Evolutionary conservation across 441 rosid genomes (phyloP).

Genomic region (Lepidium campestre): DNA sequence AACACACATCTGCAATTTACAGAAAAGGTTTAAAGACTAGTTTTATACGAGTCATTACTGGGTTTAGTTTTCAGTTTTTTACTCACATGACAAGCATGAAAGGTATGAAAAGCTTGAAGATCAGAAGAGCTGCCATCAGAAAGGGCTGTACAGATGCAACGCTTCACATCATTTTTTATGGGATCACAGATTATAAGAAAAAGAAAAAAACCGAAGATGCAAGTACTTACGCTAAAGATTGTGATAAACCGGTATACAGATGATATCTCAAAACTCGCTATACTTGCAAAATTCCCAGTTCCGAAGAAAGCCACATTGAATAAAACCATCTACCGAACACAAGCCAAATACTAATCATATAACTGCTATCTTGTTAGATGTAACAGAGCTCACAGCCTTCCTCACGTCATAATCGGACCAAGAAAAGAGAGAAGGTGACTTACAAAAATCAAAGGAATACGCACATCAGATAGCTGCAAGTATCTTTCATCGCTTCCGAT

Average conservation of each 20-base stretch:
- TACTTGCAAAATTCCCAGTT: conserved; percentile 95
- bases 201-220: neutral
- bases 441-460: conserved; percentile 85
- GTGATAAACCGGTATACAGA: conserved; percentile 94
- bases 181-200: neutral
- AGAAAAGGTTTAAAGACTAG: neutral
- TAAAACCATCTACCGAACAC: conserved; percentile 66
- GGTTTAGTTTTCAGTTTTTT: neutral
- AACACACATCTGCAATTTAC: conserved; percentile 68
- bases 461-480: conserved; percentile 81
- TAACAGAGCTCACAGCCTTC: neutral
- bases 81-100: conserved; percentile 98
- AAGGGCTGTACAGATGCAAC: conserved; percentile 62
- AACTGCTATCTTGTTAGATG: neutral
- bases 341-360: conserved; percentile 5
- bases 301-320: conserved; percentile 96
- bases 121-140: conserved; percentile 91
- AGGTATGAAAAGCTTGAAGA: conserved; percentile 95
- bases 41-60: neutral
- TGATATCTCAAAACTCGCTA: conserved; percentile 98
- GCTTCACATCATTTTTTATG: conserved; percentile 9
- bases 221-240: conserved; percentile 80
- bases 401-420: neutral
- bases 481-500: conserved; percentile 58
- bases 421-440: conserved; percentile 30